Percentiles rank a stretch among this genome's conserved stretches.
phyloP scores from a whole-genome alignment of 177 flowering plant species.

The Vitis hybrid region DNA sequence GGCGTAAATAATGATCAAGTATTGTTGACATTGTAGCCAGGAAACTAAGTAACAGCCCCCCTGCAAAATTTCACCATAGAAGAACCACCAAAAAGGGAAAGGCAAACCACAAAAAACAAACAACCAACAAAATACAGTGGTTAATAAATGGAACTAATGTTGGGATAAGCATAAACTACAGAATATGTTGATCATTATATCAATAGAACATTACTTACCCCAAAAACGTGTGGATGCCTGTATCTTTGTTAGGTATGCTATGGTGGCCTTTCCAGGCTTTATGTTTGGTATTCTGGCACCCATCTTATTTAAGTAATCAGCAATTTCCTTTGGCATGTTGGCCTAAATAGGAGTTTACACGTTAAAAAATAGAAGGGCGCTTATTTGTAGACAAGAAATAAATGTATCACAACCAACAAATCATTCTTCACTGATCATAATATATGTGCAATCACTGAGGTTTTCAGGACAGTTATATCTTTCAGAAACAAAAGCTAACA shows the following conservation, averaged over 20 bases:
- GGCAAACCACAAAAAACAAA: neutral
- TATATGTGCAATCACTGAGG: too few species aligned
- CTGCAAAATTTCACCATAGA: conserved; percentile 40
- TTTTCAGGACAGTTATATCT: too few species aligned
- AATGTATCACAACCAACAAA: neutral
- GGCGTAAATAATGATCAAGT: conserved; percentile 81
- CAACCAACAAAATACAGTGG: neutral
- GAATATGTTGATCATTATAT: neutral
- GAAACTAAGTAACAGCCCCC: conserved; percentile 74
- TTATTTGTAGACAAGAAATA: neutral
- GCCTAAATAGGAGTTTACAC: conserved; percentile 53
- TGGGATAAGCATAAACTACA: conserved; percentile 3
- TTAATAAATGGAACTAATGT: neutral
- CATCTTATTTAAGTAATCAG: conserved; percentile 96
- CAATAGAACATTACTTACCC: conserved; percentile 50
- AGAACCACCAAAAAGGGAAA: neutral
- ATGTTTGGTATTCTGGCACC: conserved; percentile 94
- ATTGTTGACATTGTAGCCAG: conserved; percentile 86
- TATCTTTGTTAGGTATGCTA: conserved; percentile 77
- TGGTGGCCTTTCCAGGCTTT: conserved; percentile 96
- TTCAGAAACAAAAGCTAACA: too few species aligned
- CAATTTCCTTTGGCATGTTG: conserved; percentile 95
- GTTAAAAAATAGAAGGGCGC: neutral
- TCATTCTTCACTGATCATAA: neutral
- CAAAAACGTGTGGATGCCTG: conserved; percentile 99